These are phyloP conservation scores for Coffea humblotiana DNA, from an alignment of 305 asterid genomes.

Conservation along the genomic window DNA sequence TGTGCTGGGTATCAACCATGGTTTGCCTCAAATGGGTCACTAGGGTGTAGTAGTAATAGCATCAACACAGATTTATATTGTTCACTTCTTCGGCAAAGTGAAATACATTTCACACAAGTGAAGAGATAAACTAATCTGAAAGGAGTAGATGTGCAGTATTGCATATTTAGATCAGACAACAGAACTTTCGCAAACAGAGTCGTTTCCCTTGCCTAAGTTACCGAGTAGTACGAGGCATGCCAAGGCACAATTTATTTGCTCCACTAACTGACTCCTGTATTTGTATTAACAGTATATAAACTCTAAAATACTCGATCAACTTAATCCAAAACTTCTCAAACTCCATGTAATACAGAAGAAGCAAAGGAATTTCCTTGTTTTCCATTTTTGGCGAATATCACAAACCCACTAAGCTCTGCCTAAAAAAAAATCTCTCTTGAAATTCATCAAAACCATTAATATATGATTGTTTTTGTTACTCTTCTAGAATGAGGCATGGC, in stretches of 20 bases:
- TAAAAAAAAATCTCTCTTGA: slow-evolving; percentile 1
- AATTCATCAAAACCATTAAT: neutral
- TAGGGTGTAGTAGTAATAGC: neutral
- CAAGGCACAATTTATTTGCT: neutral
- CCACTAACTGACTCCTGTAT: neutral
- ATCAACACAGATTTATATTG: neutral
- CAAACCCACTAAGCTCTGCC: neutral
- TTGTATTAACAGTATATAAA: neutral
- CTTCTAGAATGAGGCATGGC: neutral
- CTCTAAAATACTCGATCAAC: neutral
- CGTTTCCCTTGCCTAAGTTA: neutral
- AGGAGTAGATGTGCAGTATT: neutral
- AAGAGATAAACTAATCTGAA: neutral
- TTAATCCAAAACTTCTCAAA: neutral
- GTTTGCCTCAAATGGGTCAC: neutral
- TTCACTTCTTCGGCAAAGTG: neutral
- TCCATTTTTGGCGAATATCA: neutral
- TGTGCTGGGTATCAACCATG: neutral
- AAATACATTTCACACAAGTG: neutral
- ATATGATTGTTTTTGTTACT: neutral
- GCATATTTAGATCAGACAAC: neutral
- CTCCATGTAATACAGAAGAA: neutral
- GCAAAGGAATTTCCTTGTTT: neutral
- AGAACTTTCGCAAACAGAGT: neutral
- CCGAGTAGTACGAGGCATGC: neutral